These are phyloP conservation scores for Mimosa pudica DNA, from an alignment of 306 rosid species.

Conservation along the genomic window DNA sequence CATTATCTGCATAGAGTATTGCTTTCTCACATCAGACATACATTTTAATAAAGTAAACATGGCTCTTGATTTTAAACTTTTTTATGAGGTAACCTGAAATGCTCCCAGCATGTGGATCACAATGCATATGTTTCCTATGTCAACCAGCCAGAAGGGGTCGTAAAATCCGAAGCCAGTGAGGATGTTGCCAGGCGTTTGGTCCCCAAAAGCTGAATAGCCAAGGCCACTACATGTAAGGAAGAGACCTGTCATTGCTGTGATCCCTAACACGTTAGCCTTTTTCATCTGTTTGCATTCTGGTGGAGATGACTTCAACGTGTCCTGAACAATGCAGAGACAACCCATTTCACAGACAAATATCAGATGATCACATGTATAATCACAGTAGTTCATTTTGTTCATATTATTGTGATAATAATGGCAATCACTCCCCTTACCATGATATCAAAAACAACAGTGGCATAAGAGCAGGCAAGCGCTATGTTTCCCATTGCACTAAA, in stretches of 20 bases:
- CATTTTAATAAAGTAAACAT: not conserved
- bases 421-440: conserved; percentile 40
- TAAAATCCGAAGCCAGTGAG: conserved; percentile 59
- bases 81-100: conserved; percentile 54
- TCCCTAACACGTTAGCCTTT: conserved; percentile 52
- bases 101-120: conserved; percentile 73
- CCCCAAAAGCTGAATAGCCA: conserved; percentile 77
- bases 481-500: conserved; percentile 65
- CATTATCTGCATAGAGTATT: conserved; percentile 47
- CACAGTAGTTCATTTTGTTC: not conserved
- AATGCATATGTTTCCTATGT: conserved; percentile 55
- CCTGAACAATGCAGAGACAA: conserved; percentile 44
- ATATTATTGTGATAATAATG: not conserved
- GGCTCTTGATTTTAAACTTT: not conserved
- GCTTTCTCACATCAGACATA: not conserved
- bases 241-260: conserved; percentile 53
- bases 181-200: conserved; percentile 63
- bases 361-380: not conserved
- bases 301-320: conserved; percentile 64
- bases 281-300: conserved; percentile 80
- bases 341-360: not conserved
- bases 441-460: conserved; percentile 53
- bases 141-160: conserved; percentile 64
- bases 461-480: conserved; percentile 67
- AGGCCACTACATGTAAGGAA: conserved; percentile 51